phyloP scores from a whole-genome alignment of 2,329 filamentous ascomycete genomes.

The Trichoderma guizhouense region DNA sequence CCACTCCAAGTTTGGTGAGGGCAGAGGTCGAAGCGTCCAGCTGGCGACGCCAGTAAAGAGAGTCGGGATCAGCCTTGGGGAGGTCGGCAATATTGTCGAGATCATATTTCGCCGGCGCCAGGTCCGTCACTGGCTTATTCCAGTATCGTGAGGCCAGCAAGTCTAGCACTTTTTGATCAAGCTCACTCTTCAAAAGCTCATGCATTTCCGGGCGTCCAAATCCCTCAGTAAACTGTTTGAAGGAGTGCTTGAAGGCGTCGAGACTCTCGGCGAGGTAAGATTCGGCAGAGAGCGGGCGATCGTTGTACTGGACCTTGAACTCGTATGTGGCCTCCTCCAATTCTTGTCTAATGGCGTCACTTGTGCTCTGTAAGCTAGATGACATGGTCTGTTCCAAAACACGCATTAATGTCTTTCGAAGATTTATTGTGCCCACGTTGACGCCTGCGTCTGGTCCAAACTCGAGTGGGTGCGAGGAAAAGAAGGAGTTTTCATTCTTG shows the following conservation, averaged over 20 bases:
- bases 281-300: constrained; percentile 88
- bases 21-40: constrained; percentile 88
- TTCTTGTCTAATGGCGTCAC: constrained; percentile 89
- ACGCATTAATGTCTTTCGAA: constrained; percentile 95
- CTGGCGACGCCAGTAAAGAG: constrained; percentile 88
- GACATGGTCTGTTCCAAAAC: constrained; percentile 98
- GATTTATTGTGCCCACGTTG: constrained; percentile 75
- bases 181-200: constrained; percentile 82
- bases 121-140: constrained; percentile 90
- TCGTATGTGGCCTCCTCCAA: constrained; percentile 96
- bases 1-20: constrained; percentile 90
- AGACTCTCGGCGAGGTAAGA: constrained; percentile 94
- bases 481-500: constrained; percentile 85
- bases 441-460: constrained; percentile 73
- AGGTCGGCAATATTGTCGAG: constrained; percentile 72
- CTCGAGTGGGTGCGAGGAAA: constrained; percentile 75
- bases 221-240: constrained; percentile 85
- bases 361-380: constrained; percentile 80
- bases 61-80: constrained; percentile 79
- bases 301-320: constrained; percentile 99
- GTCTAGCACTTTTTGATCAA: constrained; percentile 93
- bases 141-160: constrained; percentile 91
- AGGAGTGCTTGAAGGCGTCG: constrained; percentile 95
- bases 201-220: constrained; percentile 90
- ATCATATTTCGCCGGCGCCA: constrained; percentile 64